A percentile compares a stretch with the other conserved stretches of the same genome.
phyloP scores from a whole-genome alignment of 2,329 filamentous ascomycete species.

The Zymoseptoria crescenta region DNA sequence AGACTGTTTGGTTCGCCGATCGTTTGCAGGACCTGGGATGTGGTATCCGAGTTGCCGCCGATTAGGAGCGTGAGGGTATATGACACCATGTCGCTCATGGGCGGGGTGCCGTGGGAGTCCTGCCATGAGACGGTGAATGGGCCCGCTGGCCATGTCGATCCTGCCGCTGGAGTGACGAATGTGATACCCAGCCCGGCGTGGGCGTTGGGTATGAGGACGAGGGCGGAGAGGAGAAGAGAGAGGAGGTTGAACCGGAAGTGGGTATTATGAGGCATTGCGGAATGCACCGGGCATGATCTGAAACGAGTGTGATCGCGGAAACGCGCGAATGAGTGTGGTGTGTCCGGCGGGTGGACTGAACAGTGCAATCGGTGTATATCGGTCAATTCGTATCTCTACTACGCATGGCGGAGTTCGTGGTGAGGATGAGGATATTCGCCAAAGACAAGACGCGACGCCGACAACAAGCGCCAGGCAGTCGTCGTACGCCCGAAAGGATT shows the following conservation, averaged over 20 bases:
- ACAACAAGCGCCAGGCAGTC: not conserved
- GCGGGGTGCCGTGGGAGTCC: constrained; percentile 14
- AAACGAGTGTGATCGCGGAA: not conserved
- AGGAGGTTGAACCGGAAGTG: constrained; percentile 9
- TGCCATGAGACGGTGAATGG: constrained; percentile 13
- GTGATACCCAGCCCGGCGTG: constrained; percentile 9
- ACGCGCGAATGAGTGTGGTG: not conserved
- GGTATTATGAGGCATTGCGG: not conserved
- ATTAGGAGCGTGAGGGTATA: constrained; percentile 14
- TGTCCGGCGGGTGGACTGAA: not conserved
- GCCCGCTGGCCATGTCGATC: constrained; percentile 14
- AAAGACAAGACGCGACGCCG: not conserved
- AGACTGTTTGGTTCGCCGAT: constrained; percentile 8
- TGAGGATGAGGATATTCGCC: not conserved
- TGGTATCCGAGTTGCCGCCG: constrained; percentile 14
- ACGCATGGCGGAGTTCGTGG: not conserved
- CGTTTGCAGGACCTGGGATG: constrained; percentile 14
- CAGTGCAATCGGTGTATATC: not conserved
- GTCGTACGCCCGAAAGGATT: not conserved
- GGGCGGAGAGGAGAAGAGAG: not conserved
- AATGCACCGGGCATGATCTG: constrained; percentile 1
- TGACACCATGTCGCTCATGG: constrained; percentile 10
- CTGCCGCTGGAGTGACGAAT: constrained; percentile 12
- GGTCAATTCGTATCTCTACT: not conserved
- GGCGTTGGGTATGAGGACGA: constrained; percentile 8